These are phyloP conservation scores for Moringa oleifera DNA, from an alignment of 345 rosid genomes.

Conservation along the genomic window DNA sequence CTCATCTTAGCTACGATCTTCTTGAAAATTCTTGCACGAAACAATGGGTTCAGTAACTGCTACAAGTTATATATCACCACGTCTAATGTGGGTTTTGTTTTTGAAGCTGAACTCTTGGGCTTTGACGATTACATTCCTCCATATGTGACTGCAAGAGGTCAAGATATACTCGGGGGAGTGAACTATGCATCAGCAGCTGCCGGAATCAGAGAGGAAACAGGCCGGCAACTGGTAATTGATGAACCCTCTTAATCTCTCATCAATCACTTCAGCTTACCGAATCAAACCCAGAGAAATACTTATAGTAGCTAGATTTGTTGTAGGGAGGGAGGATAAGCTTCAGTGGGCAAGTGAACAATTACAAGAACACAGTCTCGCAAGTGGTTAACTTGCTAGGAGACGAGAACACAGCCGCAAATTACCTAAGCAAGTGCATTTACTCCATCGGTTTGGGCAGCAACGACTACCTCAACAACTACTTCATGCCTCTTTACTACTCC, in stretches of 20 bases:
- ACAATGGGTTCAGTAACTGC: too few species aligned
- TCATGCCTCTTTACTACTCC: constrained; percentile 67
- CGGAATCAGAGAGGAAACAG: constrained; percentile 80
- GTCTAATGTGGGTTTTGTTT: constrained; percentile 5
- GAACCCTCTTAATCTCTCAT: neutral
- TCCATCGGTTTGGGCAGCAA: constrained; percentile 83
- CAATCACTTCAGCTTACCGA: too few species aligned
- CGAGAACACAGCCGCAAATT: constrained; percentile 39
- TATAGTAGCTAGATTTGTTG: neutral
- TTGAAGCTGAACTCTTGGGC: constrained; percentile 55
- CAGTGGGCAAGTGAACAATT: constrained; percentile 68
- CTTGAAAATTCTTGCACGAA: too few species aligned
- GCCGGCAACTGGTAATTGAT: constrained; percentile 59
- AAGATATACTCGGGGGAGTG: constrained; percentile 53
- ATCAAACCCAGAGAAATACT: too few species aligned
- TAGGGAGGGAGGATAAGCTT: constrained; percentile 77
- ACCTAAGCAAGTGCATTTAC: constrained; percentile 61
- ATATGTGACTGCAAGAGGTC: constrained; percentile 43
- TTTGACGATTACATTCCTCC: constrained; percentile 57
- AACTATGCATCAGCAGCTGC: constrained; percentile 90
- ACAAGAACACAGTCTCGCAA: constrained; percentile 53
- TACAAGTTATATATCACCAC: too few species aligned
- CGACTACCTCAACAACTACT: constrained; percentile 91
- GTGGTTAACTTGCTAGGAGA: constrained; percentile 58
- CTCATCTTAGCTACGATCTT: too few species aligned